These are phyloP conservation scores for Poa pratensis DNA, from an alignment of 176 grass and related monocot species.

Conservation along the genomic window DNA sequence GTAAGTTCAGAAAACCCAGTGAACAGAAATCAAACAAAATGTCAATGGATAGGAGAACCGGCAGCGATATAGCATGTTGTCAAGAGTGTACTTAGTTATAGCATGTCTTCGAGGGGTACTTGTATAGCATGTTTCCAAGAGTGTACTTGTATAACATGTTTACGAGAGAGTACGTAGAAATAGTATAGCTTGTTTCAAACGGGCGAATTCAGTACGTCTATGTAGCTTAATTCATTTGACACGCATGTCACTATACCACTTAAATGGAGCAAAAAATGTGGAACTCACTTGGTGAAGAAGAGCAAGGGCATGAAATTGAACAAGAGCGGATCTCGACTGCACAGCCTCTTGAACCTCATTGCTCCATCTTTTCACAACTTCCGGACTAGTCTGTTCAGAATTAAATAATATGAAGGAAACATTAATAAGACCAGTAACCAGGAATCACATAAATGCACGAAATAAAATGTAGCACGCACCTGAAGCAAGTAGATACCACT, in stretches of 20 bases:
- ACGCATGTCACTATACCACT: neutral
- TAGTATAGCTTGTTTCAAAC: neutral
- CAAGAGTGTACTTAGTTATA: neutral
- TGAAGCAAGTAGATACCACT: slow-evolving; percentile 98
- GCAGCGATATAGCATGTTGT: neutral
- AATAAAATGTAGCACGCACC: slow-evolving; percentile 47
- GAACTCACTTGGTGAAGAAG: slow-evolving; percentile 92
- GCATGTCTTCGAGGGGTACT: neutral
- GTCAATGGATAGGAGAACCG: neutral
- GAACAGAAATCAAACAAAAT: neutral
- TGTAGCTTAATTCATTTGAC: neutral
- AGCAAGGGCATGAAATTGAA: slow-evolving; percentile 96
- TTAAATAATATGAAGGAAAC: slow-evolving; percentile 35
- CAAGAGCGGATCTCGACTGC: slow-evolving; percentile 91
- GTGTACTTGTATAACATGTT: neutral
- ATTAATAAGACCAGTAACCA: slow-evolving; percentile 9
- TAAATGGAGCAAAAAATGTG: slow-evolving; percentile 15
- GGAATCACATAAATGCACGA: slow-evolving; percentile 9
- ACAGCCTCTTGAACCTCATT: slow-evolving; percentile 99
- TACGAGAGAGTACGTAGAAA: neutral
- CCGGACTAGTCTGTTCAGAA: slow-evolving; percentile 74
- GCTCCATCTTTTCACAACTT: slow-evolving; percentile 99
- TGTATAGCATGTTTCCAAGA: neutral
- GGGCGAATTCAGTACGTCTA: neutral
- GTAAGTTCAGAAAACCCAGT: slow-evolving; percentile 1